Conservation (phyloP, 2,329 filamentous ascomycete species). For the Fusarium marasasianum region DNA sequence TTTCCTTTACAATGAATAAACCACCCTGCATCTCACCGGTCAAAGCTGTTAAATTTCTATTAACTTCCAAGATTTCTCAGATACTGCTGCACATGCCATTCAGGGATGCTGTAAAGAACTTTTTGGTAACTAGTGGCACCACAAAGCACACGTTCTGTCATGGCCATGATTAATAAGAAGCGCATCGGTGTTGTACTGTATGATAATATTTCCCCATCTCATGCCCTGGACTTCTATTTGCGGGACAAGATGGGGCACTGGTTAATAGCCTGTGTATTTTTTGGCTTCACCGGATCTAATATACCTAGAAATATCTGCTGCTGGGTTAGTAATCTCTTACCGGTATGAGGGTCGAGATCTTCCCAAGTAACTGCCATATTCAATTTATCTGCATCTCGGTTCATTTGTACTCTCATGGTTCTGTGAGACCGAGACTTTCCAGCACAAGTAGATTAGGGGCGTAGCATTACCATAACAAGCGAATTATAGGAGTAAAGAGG, state of each 20-base stretch:
- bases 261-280: background rate
- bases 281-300: background rate
- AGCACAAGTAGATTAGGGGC: conserved; percentile 1
- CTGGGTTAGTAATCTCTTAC: background rate
- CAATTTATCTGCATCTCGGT: conserved; percentile 6
- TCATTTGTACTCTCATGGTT: background rate
- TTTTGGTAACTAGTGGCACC: conserved; percentile 33
- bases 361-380: background rate
- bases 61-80: background rate
- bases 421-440: background rate
- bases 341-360: conserved; percentile 4
- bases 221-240: conserved; percentile 6
- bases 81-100: conserved; percentile 1
- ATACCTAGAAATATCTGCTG: background rate
- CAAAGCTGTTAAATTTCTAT: background rate
- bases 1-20: background rate
- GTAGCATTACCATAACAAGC: background rate
- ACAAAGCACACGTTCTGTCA: conserved; percentile 23
- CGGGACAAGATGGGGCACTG: conserved; percentile 25
- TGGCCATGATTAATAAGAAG: conserved; percentile 12
- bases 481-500: background rate
- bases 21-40: background rate
- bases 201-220: conserved; percentile 12
- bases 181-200: background rate
- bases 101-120: conserved; percentile 22